Evolutionary conservation across 345 rosid species (phyloP), one percentile per base, ranked within the genome.

Genomic region (Trapa bicornis): DNA sequence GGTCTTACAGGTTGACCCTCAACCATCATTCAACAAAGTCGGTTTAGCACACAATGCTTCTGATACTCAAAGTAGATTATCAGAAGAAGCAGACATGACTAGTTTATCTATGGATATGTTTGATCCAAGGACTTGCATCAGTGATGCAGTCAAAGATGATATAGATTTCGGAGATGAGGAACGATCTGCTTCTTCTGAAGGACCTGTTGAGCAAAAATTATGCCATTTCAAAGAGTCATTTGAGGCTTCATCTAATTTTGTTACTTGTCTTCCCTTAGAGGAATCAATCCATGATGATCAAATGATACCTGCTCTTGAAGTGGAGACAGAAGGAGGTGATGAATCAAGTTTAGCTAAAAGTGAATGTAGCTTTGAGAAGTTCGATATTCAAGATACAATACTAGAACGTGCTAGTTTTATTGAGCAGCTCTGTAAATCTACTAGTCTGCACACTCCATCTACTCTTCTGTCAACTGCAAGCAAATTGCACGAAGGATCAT

Each of bases 361-460:
- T 68, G 77, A 45, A 65, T 79, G 72, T 65, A 71, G 76, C 69
- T 77, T 84, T 66, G 87, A 79, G 47, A 75, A 68, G 35, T 74
- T 79, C 66, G 83, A 81, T 48, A 82, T 83, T 78, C 80, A 86
- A 71, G 80, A 75, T 69, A 74, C 76, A 68, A 71, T 84, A 65
- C 68, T 77, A 47, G 91, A 86, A 77, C 79, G 78, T 75, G 85
- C 84, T 67, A 76, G 87, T 68, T 48, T 75, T 37, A 61, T 84
- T 67, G 89, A 91, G 81, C 77, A 74, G 87, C 84, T 88, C 66
- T 79, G 86, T 70, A 84, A 79, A 81, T 88, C 97, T 68, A 81
- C 84, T 74, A 72, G 83, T 79, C 47, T 74, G 73, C 71, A 64
- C 72, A 86, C 96, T 63, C 96, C 99, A 35, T 74, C 76, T 37